phyloP scores from a whole-genome alignment of 1,284 basidiomycete species.

The Trametes hirsuta region DNA sequence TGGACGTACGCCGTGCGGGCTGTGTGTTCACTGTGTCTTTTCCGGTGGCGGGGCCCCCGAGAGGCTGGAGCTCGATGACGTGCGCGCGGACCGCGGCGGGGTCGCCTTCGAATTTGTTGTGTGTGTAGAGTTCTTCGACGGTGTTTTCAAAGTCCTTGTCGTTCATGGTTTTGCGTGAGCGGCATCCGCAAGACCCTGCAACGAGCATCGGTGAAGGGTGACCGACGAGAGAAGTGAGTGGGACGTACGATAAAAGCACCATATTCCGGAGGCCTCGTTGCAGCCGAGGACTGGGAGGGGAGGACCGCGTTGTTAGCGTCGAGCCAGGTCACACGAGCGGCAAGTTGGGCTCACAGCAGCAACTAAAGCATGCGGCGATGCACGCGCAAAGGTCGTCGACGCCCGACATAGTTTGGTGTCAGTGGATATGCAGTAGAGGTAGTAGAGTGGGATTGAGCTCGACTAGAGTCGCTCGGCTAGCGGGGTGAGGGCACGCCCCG shows the following conservation, averaged over 20 bases:
- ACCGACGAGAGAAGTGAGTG: not conserved
- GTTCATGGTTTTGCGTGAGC: conserved; percentile 15
- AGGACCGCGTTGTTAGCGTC: not conserved
- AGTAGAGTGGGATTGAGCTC: not conserved
- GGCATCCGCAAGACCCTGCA: conserved; percentile 15
- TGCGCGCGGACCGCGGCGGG: conserved; percentile 4
- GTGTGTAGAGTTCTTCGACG: conserved; percentile 24
- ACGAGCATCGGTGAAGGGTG: not conserved
- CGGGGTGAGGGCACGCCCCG: not conserved
- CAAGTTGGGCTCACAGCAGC: conserved; percentile 15
- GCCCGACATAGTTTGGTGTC: conserved; percentile 7
- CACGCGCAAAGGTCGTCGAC: conserved; percentile 12
- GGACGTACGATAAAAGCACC: conserved; percentile 22
- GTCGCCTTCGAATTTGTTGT: conserved; percentile 1
- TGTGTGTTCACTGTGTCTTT: conserved; percentile 12
- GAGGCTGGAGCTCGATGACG: conserved; percentile 21
- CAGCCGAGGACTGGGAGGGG: conserved; percentile 7
- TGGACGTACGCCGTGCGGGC: conserved; percentile 17
- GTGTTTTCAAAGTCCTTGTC: conserved; percentile 25
- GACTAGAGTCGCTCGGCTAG: not conserved
- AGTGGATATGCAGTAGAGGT: not conserved
- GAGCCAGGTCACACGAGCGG: too few species aligned
- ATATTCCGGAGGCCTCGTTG: conserved; percentile 13
- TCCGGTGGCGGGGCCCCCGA: not conserved
- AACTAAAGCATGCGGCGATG: conserved; percentile 13